Base-by-base conservation (phyloP, 163 green algal species). In the Chloroidium sp. region DNA sequence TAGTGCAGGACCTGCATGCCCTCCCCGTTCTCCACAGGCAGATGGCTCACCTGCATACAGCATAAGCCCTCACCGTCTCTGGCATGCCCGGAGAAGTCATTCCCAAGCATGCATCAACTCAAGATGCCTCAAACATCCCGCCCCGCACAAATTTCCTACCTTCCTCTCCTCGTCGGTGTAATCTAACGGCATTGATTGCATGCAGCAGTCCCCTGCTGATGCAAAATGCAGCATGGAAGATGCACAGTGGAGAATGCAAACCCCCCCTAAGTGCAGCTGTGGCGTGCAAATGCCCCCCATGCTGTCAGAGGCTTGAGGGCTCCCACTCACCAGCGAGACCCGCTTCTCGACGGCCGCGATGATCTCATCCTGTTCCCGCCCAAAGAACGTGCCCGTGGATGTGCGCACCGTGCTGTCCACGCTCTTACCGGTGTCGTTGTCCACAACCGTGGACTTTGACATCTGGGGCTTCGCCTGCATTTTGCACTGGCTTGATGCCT, bases 381-480 rank as follows among this genome's bases (percentile, higher is more conserved):
- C 69, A 59, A 93, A 83, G 69, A 92, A 93, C 1, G 82, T 92
- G 62, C 89, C 89, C 36, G 83, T 86, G 64, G 62, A 83, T 69
- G 89, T 93, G 4, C 89, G 81, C 10, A 93, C 89, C 4, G 68
- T 84, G 75, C 78, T 84, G 69, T 88, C 84, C 69, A 91, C 62
- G 76, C 77, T 85, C 78, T 88, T 86, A 12, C 91, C 92, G 1
- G 87, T 93, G 6, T 87, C 80, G 61, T 84, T 90, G 81, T 96
- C 92, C n/a, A 94, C 90, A 60, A 96, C 93, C 1, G 83, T 91
- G 2, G 87, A 93, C 75, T 87, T 87, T 3, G 74, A 76, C 76
- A 91, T 87, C 8, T 78, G 82, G 75, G 89, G 85, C 61, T 84
- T 86, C n/a, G 81, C 86, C 75, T 86, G 80, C 64, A 74, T 74